Evolutionary conservation across 1,284 basidiomycete species (phyloP).

Genomic region (Cystobasidium sp.): DNA sequence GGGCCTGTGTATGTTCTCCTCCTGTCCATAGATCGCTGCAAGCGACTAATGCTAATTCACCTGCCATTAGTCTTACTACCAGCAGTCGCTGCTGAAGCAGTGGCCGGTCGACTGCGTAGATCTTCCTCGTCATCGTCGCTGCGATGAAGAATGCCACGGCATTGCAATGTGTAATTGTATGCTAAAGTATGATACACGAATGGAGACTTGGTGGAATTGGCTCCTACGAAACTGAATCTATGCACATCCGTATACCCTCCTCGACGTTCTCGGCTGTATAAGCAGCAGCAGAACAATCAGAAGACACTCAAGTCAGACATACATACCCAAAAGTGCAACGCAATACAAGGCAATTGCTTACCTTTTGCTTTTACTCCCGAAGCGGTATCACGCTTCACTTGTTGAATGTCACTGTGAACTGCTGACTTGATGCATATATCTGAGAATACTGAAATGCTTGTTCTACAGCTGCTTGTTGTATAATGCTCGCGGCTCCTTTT

Average conservation of each 20-base stretch:
- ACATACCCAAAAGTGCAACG: too few relatives aligned
- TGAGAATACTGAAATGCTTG: conserved; percentile 2
- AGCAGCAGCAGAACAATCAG: too few relatives aligned
- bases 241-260: too few relatives aligned
- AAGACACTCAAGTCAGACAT: too few relatives aligned
- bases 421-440: background rate
- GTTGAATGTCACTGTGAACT: background rate
- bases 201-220: too few relatives aligned
- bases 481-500: conserved; percentile 12
- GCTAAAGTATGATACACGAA: too few relatives aligned
- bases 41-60: background rate
- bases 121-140: background rate
- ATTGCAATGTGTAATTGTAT: too few relatives aligned
- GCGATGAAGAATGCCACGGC: too few relatives aligned
- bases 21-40: background rate
- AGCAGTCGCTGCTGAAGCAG: conserved; percentile 1
- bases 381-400: background rate
- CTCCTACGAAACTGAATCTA: too few relatives aligned
- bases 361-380: too few relatives aligned
- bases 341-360: too few relatives aligned
- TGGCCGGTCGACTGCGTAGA: conserved; percentile 8
- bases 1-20: conserved; percentile 6
- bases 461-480: conserved; percentile 1
- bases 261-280: too few relatives aligned
- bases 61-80: conserved; percentile 5